Conservation (phyloP, 2,329 filamentous ascomycete species). For the Fusarium sp. region DNA sequence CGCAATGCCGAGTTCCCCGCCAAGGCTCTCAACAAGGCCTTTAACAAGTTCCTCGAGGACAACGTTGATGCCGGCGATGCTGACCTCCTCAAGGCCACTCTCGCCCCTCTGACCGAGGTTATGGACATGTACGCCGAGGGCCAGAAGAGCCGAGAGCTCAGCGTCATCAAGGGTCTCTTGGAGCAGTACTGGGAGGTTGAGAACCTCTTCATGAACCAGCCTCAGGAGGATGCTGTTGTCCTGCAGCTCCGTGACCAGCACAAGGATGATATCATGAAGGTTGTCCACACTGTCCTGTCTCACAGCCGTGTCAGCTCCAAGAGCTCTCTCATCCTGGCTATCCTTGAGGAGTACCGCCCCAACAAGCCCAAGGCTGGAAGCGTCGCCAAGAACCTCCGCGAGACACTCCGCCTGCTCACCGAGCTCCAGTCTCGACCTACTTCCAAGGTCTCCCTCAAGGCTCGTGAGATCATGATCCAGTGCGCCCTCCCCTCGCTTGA, state of each 20-base stretch:
- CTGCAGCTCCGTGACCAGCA: slow-evolving; percentile 94
- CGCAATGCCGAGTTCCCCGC: slow-evolving; percentile 91
- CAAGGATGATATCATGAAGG: slow-evolving; percentile 88
- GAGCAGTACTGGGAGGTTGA: slow-evolving; percentile 86
- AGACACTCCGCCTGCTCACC: slow-evolving; percentile 84
- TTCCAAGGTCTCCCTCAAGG: slow-evolving; percentile 96
- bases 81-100: slow-evolving; percentile 76
- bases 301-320: slow-evolving; percentile 93
- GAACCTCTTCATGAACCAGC: slow-evolving; percentile 85
- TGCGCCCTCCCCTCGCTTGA: slow-evolving; percentile 95
- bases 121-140: slow-evolving; percentile 86
- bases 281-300: slow-evolving; percentile 90
- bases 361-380: slow-evolving; percentile 93
- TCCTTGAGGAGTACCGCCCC: slow-evolving; percentile 92
- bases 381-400: slow-evolving; percentile 87
- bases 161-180: slow-evolving; percentile 82
- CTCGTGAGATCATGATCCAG: slow-evolving; percentile 96
- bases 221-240: slow-evolving; percentile 93
- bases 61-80: slow-evolving; percentile 80
- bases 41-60: slow-evolving; percentile 90
- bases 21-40: slow-evolving; percentile 84
- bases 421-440: slow-evolving; percentile 82
- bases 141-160: slow-evolving; percentile 89
- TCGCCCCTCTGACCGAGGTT: slow-evolving; percentile 81
- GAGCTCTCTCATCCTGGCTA: slow-evolving; percentile 91